Base-by-base conservation (phyloP, 768 basidiomycete species). In the Boletales sp. region DNA sequence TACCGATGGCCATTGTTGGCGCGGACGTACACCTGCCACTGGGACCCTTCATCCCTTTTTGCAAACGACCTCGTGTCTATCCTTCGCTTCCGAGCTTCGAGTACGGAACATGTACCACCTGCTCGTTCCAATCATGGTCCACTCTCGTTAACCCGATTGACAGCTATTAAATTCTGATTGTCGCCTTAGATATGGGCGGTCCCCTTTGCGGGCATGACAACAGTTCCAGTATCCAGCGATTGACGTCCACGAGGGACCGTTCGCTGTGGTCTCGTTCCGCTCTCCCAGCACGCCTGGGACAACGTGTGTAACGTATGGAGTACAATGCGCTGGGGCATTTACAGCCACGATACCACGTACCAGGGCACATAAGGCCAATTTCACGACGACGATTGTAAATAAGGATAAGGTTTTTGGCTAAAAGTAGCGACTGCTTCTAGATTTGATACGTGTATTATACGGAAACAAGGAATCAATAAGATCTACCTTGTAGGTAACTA, bases 1-100 rank as follows among this genome's bases (percentile, higher is more conserved):
- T 63, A 63, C 62, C 62, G 62, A 63, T 60, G 57, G 52, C 52
- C 50, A 59, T 62, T 58, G 54, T 49, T 49, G 58, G 53, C 17
- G 36, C 21, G 21, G 21, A 5, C 5, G 21, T 5, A 28, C 25
- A 7, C 25, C 25, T 28, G 25, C 25, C 5, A 28, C 7, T 28
- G 25, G 25, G 25, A 28, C 25, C 45, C 41, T 11, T 30, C 38
- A n/a, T 48, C 51, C 53, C 37, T 39, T 61, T 64, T 62, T 52
- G 53, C 48, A 48, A 53, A 32, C 28, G 33, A 49, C 53, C 62
- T 54, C 60, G 61, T 62, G 61, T 44, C 30, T 30, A 44, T 21
- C 57, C 43, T 19, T 55, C 60, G 57, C 60, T 63, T 59, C 62
- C 53, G 63, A 57, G 37, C 49, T 57, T 60, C 61, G 32, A 59